Percentiles rank a stretch among this genome's conserved stretches.
These are phyloP conservation scores for Phialocephala sp. DNA, from an alignment of 2,329 filamentous ascomycete species.

Conservation along the genomic window DNA sequence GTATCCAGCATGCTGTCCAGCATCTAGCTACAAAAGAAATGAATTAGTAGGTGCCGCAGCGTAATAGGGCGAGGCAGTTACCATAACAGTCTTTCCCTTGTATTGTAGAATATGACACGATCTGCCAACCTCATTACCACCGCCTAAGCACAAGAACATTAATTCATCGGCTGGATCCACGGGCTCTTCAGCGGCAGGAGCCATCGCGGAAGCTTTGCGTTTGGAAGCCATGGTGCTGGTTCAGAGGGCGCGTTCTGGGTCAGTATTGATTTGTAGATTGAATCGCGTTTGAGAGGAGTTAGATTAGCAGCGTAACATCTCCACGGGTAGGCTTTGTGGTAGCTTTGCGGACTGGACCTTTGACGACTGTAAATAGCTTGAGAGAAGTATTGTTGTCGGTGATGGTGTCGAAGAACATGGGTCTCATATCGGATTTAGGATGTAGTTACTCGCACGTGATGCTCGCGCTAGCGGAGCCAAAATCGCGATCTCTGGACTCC, in stretches of 20 bases:
- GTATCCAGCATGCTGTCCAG: slow-evolving; percentile 95
- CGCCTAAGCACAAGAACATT: slow-evolving; percentile 90
- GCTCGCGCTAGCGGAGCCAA: not conserved
- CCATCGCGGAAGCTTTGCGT: slow-evolving; percentile 82
- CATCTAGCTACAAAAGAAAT: slow-evolving; percentile 73
- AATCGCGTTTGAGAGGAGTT: not conserved
- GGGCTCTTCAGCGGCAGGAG: slow-evolving; percentile 74
- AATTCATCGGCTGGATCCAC: slow-evolving; percentile 94
- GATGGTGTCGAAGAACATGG: too few species aligned
- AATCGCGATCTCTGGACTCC: not conserved
- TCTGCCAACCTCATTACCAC: slow-evolving; percentile 94
- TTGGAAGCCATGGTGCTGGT: slow-evolving; percentile 81
- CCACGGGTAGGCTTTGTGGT: not conserved
- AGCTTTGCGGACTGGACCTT: too few species aligned
- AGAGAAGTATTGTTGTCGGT: not conserved
- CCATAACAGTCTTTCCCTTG: slow-evolving; percentile 99
- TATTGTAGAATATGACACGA: slow-evolving; percentile 99
- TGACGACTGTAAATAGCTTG: not conserved
- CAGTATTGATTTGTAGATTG: not conserved
- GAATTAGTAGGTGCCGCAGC: slow-evolving; percentile 15
- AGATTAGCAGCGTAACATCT: not conserved
- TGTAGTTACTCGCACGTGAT: not conserved
- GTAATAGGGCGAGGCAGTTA: slow-evolving; percentile 49
- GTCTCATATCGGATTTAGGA: too few species aligned
- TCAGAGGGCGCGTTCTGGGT: not conserved